Evolutionary conservation across 2,329 filamentous ascomycete species (phyloP).

Genomic region (Pseudofabraea citricarpa): DNA sequence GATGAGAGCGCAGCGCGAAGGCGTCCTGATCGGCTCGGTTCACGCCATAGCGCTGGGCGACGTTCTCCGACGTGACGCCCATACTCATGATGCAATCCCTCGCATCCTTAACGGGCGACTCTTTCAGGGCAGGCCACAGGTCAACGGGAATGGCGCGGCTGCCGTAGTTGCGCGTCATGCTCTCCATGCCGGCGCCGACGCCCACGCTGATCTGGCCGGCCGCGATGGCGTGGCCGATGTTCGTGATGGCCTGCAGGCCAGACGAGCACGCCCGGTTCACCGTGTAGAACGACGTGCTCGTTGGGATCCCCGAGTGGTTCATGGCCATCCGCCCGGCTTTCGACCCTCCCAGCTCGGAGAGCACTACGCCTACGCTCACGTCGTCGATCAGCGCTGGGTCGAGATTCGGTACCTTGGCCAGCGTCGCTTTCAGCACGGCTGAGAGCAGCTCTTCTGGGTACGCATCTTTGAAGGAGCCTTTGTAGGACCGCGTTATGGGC

Average conservation of each 20-base stretch:
- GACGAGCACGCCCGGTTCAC: conserved; percentile 84
- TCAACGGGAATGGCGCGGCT: conserved; percentile 77
- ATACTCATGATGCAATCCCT: conserved; percentile 90
- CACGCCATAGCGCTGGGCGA: conserved; percentile 72
- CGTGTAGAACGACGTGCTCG: conserved; percentile 73
- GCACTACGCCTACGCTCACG: conserved; percentile 80
- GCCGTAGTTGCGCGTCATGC: conserved; percentile 91
- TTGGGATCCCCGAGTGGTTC: conserved; percentile 74
- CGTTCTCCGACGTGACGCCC: conserved; percentile 87
- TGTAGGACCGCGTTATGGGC: conserved; percentile 77
- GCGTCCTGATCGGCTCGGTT: conserved; percentile 73
- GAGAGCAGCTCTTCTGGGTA: conserved; percentile 87
- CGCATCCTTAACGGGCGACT: conserved; percentile 62
- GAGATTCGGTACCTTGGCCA: conserved; percentile 67
- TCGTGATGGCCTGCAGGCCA: conserved; percentile 71
- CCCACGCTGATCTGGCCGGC: conserved; percentile 67
- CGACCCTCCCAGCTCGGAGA: conserved; percentile 83
- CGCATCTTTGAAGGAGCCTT: conserved; percentile 78
- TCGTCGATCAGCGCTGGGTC: conserved; percentile 69
- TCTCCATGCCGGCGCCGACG: conserved; percentile 89
- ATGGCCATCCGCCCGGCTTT: conserved; percentile 91
- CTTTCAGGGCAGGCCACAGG: conserved; percentile 69
- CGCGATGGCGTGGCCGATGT: conserved; percentile 70
- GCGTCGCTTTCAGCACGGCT: conserved; percentile 59
- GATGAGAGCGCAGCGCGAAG: conserved; percentile 72